Conservation (phyloP, 768 basidiomycete species). For the Punctularia strigosozonata region DNA sequence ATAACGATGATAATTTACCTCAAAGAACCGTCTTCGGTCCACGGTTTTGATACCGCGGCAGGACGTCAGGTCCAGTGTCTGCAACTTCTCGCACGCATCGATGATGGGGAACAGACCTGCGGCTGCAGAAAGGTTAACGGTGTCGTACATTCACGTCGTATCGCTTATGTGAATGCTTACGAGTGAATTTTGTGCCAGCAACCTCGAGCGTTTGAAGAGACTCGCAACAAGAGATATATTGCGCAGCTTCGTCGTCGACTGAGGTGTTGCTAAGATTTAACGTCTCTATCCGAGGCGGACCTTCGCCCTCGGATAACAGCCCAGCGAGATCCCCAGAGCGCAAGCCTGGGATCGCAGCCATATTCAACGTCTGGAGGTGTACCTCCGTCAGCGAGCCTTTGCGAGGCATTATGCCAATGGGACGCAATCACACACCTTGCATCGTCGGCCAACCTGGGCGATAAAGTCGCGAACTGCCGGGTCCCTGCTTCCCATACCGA, state of each 20-base stretch:
- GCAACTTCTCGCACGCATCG: conserved; percentile 40
- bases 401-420: not conserved
- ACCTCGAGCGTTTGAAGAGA: conserved; percentile 36
- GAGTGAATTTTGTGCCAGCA: conserved; percentile 46
- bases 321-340: conserved; percentile 40
- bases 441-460: conserved; percentile 39
- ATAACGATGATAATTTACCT: conserved; percentile 23
- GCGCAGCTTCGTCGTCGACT: conserved; percentile 44
- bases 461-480: conserved; percentile 35
- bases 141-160: not conserved
- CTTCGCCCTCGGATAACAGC: conserved; percentile 25
- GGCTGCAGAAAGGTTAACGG: not conserved
- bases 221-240: conserved; percentile 40
- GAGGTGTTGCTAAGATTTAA: conserved; percentile 49
- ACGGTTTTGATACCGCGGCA: conserved; percentile 50
- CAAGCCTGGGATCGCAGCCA: conserved; percentile 40
- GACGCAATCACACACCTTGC: conserved; percentile 31
- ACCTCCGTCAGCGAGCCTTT: no score
- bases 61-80: conserved; percentile 51
- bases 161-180: conserved; percentile 25
- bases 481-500: conserved; percentile 27
- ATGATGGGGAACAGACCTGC: conserved; percentile 44
- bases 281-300: conserved; percentile 25
- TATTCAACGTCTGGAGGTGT: conserved; percentile 48
- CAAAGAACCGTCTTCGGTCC: conserved; percentile 56